phyloP scores from a whole-genome alignment of 352 stramenopile species.

The Pythium periplocum region DNA sequence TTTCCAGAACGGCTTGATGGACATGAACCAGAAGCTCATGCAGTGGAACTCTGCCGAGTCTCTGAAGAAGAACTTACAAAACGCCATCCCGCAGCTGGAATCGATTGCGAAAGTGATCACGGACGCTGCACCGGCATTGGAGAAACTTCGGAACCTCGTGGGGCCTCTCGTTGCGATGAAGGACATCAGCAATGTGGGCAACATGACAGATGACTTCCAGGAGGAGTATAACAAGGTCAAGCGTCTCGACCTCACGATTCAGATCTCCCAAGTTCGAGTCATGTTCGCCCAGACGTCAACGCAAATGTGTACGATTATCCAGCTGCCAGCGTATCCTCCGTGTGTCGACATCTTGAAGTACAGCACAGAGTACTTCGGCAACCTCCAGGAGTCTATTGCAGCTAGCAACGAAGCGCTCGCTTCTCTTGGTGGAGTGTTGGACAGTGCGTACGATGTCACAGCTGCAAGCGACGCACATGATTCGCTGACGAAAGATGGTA shows the following conservation, averaged over 20 bases:
- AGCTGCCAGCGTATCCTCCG: neutral
- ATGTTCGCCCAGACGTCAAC: neutral
- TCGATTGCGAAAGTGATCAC: neutral
- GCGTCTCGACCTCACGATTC: neutral
- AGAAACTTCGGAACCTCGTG: neutral
- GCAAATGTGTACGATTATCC: neutral
- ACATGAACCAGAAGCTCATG: neutral
- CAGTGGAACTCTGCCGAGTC: neutral
- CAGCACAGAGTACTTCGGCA: slow-evolving; percentile 7
- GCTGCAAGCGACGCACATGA: neutral
- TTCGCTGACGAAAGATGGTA: neutral
- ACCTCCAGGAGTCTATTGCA: slow-evolving; percentile 1
- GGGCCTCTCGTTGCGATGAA: neutral
- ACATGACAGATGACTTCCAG: neutral
- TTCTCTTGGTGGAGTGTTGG: neutral
- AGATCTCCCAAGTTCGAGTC: neutral
- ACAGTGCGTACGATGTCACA: neutral
- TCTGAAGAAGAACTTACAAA: neutral
- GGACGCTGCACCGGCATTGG: neutral
- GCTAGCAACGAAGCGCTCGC: neutral
- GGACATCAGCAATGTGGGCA: neutral
- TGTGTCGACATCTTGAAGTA: neutral
- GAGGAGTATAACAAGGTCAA: neutral
- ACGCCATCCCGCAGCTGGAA: neutral
- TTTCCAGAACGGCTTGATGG: neutral